phyloP scores from a whole-genome alignment of 225 moss, liverwort and hornwort genomes.

The Sphagnum contortum region DNA sequence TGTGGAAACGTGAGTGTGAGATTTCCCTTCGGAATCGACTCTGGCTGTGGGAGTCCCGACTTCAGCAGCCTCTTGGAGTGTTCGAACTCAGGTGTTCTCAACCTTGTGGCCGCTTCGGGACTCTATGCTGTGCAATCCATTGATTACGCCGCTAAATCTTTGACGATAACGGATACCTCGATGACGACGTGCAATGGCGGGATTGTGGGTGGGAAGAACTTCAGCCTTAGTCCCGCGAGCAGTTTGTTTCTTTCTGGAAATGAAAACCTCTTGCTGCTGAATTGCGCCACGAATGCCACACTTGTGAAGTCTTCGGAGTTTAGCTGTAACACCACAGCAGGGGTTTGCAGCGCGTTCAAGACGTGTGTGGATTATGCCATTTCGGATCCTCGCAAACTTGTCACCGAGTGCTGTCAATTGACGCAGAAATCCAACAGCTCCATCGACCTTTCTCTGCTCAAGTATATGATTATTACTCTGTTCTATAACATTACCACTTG shows the following conservation, averaged over 20 bases:
- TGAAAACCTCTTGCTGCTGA: conserved; percentile 21
- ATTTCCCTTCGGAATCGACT: conserved; percentile 27
- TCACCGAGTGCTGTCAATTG: conserved; percentile 23
- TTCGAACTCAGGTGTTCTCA: conserved; percentile 14
- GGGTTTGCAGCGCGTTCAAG: conserved; percentile 33
- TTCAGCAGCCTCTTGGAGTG: conserved; percentile 18
- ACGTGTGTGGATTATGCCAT: conserved; percentile 33
- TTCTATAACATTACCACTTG: no score
- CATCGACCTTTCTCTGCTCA: conserved; percentile 25
- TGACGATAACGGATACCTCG: conserved; percentile 16
- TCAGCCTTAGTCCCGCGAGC: conserved; percentile 4
- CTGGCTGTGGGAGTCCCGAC: conserved; percentile 20
- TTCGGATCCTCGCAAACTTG: conserved; percentile 15
- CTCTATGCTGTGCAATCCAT: conserved; percentile 20
- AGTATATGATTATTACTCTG: conserved; percentile 7
- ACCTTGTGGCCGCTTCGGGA: conserved; percentile 15
- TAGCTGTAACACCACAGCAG: conserved; percentile 22
- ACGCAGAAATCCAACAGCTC: conserved; percentile 20
- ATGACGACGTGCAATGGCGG: conserved; percentile 37
- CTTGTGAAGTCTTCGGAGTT: conserved; percentile 23
- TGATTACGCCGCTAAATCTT: conserved; percentile 13
- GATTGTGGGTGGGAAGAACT: conserved; percentile 20
- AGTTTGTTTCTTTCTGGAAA: conserved; percentile 13
- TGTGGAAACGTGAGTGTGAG: conserved; percentile 17
- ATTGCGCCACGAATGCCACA: conserved; percentile 25